These are phyloP conservation scores for Trichoderma koningii DNA, from an alignment of 2,329 filamentous ascomycete genomes.

Conservation along the genomic window DNA sequence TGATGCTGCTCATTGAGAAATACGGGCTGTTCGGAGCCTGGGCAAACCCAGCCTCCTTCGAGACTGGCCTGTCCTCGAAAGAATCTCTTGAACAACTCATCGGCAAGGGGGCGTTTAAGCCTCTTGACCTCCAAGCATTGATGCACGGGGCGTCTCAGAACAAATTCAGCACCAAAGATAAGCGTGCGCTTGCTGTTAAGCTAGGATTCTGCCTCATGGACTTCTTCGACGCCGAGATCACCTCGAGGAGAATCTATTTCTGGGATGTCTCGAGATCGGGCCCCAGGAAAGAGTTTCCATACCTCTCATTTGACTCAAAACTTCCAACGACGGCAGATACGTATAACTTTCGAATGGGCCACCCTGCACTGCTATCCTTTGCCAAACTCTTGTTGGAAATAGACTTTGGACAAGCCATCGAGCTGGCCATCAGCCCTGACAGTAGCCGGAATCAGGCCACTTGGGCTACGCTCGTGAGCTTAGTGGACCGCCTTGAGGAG, in stretches of 20 bases:
- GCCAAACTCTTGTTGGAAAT: conserved; percentile 8
- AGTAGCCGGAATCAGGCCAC: not conserved
- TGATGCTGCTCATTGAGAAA: not conserved
- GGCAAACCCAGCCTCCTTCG: not conserved
- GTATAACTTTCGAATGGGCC: conserved; percentile 2
- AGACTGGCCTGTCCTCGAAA: not conserved
- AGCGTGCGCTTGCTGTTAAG: conserved; percentile 25
- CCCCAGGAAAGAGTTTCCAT: not conserved
- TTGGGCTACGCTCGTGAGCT: conserved; percentile 6
- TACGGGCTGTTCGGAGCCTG: conserved; percentile 3
- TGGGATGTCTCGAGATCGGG: not conserved
- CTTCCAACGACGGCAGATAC: not conserved
- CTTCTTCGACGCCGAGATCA: conserved; percentile 26
- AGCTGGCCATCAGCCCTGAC: not conserved
- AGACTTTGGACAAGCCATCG: not conserved
- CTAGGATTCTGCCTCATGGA: conserved; percentile 28
- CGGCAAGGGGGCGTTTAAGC: conserved; percentile 15
- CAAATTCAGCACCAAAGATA: conserved; percentile 16
- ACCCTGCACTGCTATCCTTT: conserved; percentile 8
- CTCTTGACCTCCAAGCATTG: not conserved
- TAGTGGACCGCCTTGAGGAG: conserved; percentile 1
- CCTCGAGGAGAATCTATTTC: conserved; percentile 23
- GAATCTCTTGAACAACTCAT: conserved; percentile 27
- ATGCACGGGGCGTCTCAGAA: not conserved
- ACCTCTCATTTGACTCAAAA: conserved; percentile 10